Conservation (phyloP, 176 grass and related monocot species). For the Ampelocalamus luodianensis region DNA sequence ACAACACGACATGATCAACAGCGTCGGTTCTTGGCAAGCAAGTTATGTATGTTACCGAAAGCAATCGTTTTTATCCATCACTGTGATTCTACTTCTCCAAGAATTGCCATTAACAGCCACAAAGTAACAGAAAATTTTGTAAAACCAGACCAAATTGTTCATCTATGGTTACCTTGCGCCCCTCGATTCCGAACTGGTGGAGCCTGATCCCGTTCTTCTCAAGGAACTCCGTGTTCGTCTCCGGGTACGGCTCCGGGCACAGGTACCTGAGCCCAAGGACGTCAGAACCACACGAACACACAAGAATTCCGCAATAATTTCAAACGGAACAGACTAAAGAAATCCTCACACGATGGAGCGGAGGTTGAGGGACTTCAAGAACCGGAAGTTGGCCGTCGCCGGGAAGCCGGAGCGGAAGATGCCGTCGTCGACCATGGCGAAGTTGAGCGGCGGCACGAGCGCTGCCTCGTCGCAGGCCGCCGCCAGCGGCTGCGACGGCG, state of each 20-base stretch:
- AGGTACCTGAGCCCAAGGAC: constrained; percentile 56
- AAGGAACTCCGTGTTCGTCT: constrained; percentile 63
- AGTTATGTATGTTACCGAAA: constrained; percentile 24
- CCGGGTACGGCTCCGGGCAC: constrained; percentile 75
- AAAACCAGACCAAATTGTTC: neutral
- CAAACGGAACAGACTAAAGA: neutral
- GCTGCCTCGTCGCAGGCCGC: constrained; percentile 18
- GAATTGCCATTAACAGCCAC: constrained; percentile 4
- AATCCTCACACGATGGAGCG: constrained; percentile 72
- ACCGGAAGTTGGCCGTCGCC: constrained; percentile 56
- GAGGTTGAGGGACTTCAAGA: constrained; percentile 73
- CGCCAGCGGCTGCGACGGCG: neutral
- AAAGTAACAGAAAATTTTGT: neutral
- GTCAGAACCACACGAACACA: constrained; percentile 28
- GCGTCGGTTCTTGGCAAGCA: constrained; percentile 12
- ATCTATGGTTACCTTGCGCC: constrained; percentile 57
- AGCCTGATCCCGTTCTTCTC: constrained; percentile 64
- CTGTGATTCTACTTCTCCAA: constrained; percentile 7
- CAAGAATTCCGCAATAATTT: constrained; percentile 1
- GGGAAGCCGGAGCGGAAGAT: constrained; percentile 87
- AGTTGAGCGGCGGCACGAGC: constrained; percentile 79
- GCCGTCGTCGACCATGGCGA: constrained; percentile 76
- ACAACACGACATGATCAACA: constrained; percentile 43
- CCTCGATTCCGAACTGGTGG: constrained; percentile 72
- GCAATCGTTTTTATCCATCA: constrained; percentile 10